Evolutionary conservation across 2,329 filamentous ascomycete genomes (phyloP), one percentile per base, ranked within the genome.

Genomic region (Parastagonospora nodorum): DNA sequence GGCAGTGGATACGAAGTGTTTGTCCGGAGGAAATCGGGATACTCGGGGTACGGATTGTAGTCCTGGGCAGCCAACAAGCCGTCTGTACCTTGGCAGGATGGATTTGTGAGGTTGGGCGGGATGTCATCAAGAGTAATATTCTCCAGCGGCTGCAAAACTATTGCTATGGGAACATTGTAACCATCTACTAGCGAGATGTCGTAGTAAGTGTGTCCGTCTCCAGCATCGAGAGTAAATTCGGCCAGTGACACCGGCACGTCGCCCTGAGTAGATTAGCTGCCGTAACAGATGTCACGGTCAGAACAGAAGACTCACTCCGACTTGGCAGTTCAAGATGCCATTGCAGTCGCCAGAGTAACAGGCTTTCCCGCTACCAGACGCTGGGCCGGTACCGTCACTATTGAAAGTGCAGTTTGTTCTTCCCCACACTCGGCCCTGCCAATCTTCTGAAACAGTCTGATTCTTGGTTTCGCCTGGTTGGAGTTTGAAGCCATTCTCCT

Each of bases 101-200:
- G 84, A 68, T 92, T 92, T 44, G 87, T 89, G 16, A 90, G 79
- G 63, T 91, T 92, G 8, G 88, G 87, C 10, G 89, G 88, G 51
- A 92, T 86, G 47, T 78, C 74, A 43, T 78, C 74, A 8, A 88
- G 81, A 1, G 78, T 80, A 7, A 82, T 80, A 61, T 89, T 86
- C 46, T 82, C 79, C 16, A 86, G 82, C 9, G 75, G 68, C 38
- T 77, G 67, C 19, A 79, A 64, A 16, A 80, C 72, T 32, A 82
- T 83, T 28, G 84, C 87, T 55, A 92, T 69, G 1, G 88, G 88
- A 1, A 93, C 74, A 67, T 93, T 93, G 80, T 93, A 93, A 42
- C 90, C 90, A 67, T 94, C 90, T 16, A 94, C 90, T 2, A 93
- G 80, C 35, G 88, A 92, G 56, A 94, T 89, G 71, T 94, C 90